Conservation (phyloP, 176 grass and related monocot genomes). For the Bolboschoenus planiculmis region DNA sequence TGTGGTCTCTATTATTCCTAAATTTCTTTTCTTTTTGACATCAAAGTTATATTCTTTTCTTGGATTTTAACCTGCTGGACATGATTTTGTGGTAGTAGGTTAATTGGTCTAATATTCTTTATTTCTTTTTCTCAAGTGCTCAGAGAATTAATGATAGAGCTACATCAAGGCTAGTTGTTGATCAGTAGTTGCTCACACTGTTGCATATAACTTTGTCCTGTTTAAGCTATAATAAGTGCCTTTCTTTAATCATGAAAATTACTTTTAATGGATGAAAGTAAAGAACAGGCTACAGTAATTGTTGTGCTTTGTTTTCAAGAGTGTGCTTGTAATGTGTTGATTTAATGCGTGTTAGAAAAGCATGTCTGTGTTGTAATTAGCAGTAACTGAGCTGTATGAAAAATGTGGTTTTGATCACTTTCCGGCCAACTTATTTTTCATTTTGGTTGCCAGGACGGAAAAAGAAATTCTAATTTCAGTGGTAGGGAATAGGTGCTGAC, state of each 20-base stretch:
- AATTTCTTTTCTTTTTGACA: not conserved
- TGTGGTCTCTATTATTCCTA: not conserved
- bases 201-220: constrained; percentile 15
- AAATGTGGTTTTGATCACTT: not conserved
- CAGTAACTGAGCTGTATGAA: not conserved
- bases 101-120: no score
- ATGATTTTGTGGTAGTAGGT: constrained; percentile 12
- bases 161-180: not conserved
- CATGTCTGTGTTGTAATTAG: not conserved
- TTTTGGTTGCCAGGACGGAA: not conserved
- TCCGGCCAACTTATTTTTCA: not conserved
- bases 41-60: constrained; percentile 11
- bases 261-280: not conserved
- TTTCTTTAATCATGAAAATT: constrained; percentile 13
- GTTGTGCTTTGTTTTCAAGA: not conserved
- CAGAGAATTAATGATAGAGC: constrained; percentile 7
- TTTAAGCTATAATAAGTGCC: constrained; percentile 16
- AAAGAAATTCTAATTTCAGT: no score
- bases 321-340: not conserved
- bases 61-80: constrained; percentile 10
- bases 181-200: not conserved
- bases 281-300: not conserved
- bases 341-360: not conserved
- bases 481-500: no score
- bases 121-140: constrained; percentile 5